Conservation (phyloP, 169 alveolate species). For the Eimeria acervulina region DNA sequence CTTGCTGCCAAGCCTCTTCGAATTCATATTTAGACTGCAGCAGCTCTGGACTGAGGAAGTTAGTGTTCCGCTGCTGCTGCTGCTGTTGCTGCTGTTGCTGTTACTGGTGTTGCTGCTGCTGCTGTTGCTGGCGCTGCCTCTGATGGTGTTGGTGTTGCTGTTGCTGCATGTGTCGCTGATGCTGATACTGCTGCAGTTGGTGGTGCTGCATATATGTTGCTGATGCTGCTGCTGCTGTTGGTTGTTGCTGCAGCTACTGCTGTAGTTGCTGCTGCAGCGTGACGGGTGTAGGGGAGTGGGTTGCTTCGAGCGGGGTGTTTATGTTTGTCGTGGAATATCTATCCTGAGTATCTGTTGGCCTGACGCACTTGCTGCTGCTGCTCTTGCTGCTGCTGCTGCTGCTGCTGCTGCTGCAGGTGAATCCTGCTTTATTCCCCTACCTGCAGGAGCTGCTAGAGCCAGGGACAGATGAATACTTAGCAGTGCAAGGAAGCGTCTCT, state of each 20-base stretch:
- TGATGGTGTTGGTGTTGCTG: background rate
- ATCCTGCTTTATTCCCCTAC: background rate
- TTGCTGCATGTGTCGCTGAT: background rate
- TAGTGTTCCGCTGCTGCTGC: background rate
- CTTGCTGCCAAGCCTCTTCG: constrained; percentile 51
- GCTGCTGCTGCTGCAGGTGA: background rate
- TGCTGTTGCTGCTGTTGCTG: background rate
- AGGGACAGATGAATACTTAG: constrained; percentile 32
- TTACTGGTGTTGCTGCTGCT: background rate
- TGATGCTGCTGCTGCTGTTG: background rate
- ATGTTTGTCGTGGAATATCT: too few relatives aligned
- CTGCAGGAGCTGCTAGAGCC: constrained; percentile 29
- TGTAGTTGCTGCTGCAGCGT: background rate
- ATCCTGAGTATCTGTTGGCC: too few relatives aligned
- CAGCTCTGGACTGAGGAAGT: constrained; percentile 76
- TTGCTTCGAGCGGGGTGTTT: too few relatives aligned
- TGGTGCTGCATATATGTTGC: too few relatives aligned
- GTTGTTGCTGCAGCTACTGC: background rate
- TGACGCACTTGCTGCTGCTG: too few relatives aligned
- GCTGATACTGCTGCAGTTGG: background rate
- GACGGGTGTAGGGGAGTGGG: too few relatives aligned
- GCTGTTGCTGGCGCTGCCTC: background rate
- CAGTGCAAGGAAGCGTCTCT: constrained; percentile 32
- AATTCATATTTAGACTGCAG: background rate
- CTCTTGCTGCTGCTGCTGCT: constrained; percentile 43